phyloP scores from a whole-genome alignment of 2,329 filamentous ascomycete genomes.

The Neofusicoccum cordaticola region DNA sequence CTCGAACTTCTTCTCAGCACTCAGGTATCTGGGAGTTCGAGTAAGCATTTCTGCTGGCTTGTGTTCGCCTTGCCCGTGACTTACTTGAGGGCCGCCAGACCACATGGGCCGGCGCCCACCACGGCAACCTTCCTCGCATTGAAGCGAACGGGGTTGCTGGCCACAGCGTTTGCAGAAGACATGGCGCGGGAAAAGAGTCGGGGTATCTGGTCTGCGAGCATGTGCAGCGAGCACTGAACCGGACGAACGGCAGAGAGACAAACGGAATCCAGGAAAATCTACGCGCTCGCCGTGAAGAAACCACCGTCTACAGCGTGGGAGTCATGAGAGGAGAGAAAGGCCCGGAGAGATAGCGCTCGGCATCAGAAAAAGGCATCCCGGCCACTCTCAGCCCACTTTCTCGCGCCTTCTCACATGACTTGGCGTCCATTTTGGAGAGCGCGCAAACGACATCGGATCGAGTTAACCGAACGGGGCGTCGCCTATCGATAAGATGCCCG shows the following conservation, averaged over 20 bases:
- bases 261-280: background rate
- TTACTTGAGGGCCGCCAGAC: conserved; percentile 72
- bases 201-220: conserved; percentile 6
- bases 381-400: conserved; percentile 10
- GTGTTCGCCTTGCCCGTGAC: conserved; percentile 8
- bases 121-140: conserved; percentile 65
- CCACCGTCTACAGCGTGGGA: background rate
- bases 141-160: conserved; percentile 19
- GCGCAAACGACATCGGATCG: conserved; percentile 7
- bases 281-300: background rate
- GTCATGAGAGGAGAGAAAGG: background rate
- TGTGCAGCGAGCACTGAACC: background rate
- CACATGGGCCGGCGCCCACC: conserved; percentile 78
- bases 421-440: background rate
- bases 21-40: conserved; percentile 57
- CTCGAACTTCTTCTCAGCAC: conserved; percentile 67
- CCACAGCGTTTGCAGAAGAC: background rate
- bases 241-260: background rate
- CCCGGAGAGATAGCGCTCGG: background rate
- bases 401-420: conserved; percentile 15
- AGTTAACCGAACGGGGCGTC: background rate
- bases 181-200: conserved; percentile 7
- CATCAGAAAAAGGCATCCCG: background rate
- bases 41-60: background rate
- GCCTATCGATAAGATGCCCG: background rate